Percentiles rank a stretch among this genome's conserved stretches.
phyloP scores from a whole-genome alignment of 495 filamentous ascomycete genomes.

The Wilcoxina mikolae region DNA sequence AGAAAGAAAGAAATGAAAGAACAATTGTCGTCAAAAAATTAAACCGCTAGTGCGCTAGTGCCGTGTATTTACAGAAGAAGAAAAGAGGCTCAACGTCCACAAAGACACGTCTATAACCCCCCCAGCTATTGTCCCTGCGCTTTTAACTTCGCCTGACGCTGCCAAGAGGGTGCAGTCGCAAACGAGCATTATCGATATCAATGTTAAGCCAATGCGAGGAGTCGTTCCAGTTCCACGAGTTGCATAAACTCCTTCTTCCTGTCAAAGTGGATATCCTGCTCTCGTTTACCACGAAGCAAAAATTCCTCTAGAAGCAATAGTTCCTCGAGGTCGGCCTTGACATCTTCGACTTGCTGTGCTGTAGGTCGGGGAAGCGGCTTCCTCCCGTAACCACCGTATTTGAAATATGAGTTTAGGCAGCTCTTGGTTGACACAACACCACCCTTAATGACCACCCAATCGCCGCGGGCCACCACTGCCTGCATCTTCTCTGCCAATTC shows the following conservation, averaged over 20 bases:
- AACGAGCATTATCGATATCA: neutral
- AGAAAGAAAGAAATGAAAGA: too few species aligned
- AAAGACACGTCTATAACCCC: neutral
- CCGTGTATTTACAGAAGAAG: neutral
- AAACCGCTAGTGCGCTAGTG: too few species aligned
- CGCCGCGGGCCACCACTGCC: constrained; percentile 62
- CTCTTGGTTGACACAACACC: constrained; percentile 79
- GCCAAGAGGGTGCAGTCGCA: neutral
- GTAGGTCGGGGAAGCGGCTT: constrained; percentile 61
- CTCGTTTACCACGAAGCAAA: constrained; percentile 25
- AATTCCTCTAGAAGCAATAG: constrained; percentile 53
- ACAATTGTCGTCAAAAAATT: too few species aligned
- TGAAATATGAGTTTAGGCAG: constrained; percentile 54
- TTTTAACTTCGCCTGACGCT: too few species aligned
- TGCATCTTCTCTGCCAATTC: constrained; percentile 63
- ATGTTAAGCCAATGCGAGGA: neutral
- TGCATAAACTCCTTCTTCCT: constrained; percentile 24
- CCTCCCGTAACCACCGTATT: constrained; percentile 64
- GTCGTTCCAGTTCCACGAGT: constrained; percentile 23
- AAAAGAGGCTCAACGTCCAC: neutral
- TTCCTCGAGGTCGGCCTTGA: constrained; percentile 60
- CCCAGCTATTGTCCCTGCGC: neutral
- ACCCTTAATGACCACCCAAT: constrained; percentile 77
- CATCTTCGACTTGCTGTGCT: constrained; percentile 42
- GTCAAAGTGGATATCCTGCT: constrained; percentile 21